These are phyloP conservation scores for Madurella mycetomatis DNA, from an alignment of 2,329 filamentous ascomycete genomes.

Conservation along the genomic window DNA sequence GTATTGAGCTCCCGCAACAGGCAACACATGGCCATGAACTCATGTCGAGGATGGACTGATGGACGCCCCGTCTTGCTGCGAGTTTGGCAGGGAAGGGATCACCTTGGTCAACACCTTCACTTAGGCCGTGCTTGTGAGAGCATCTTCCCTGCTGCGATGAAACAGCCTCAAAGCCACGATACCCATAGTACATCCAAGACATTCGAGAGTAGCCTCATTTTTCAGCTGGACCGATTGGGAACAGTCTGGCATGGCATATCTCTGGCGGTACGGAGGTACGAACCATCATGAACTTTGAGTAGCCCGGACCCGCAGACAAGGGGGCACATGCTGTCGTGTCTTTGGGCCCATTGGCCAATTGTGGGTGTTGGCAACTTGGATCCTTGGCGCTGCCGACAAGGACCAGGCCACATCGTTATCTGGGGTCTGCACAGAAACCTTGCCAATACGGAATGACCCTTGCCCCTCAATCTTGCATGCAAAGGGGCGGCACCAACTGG, in stretches of 20 bases:
- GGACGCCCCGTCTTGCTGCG: conserved; percentile 1
- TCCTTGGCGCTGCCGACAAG: conserved; percentile 15
- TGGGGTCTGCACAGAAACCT: conserved; percentile 9
- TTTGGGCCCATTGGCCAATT: conserved; percentile 9
- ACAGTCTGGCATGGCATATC: neutral
- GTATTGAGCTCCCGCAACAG: neutral
- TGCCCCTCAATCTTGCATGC: conserved; percentile 14
- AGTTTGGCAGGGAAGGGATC: neutral
- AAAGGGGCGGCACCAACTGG: conserved; percentile 3
- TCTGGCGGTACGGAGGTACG: no score
- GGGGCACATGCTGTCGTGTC: conserved; percentile 7
- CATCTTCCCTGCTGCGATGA: conserved; percentile 3
- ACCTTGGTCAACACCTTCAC: neutral
- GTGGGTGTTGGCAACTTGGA: neutral
- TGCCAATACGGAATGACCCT: neutral
- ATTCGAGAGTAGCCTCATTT: neutral
- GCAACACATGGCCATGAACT: neutral
- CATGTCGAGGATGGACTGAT: neutral
- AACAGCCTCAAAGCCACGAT: conserved; percentile 6
- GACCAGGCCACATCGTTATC: conserved; percentile 8
- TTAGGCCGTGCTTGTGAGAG: neutral
- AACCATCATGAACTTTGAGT: no score
- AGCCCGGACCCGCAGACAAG: neutral
- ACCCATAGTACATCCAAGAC: neutral
- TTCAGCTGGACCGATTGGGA: neutral